phyloP scores from a whole-genome alignment of 345 rosid species.

The Rubroshorea leprosula region DNA sequence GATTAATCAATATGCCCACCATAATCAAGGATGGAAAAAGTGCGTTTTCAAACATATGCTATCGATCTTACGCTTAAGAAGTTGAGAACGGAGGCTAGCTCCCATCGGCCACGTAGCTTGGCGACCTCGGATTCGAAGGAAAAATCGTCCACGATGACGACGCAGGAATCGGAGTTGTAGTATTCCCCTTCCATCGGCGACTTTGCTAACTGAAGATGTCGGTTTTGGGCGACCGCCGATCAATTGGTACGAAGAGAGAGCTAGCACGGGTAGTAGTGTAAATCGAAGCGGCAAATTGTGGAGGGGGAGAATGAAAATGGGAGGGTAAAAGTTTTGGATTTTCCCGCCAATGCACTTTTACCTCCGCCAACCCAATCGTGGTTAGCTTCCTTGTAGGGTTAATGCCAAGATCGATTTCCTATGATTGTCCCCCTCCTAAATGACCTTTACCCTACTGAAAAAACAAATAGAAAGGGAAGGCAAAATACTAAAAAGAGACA shows the following conservation, averaged over 20 bases:
- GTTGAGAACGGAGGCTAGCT: conserved; percentile 85
- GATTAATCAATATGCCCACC: not conserved
- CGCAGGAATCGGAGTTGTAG: conserved; percentile 18
- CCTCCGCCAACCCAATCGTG: too few species aligned
- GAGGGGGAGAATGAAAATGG: not conserved
- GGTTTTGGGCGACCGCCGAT: conserved; percentile 28
- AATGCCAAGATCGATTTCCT: too few species aligned
- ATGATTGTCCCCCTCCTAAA: too few species aligned
- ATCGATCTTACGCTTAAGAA: conserved; percentile 48
- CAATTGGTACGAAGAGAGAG: conserved; percentile 23
- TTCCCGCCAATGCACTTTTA: not conserved
- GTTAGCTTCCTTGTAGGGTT: too few species aligned
- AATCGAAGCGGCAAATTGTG: not conserved
- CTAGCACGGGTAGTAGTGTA: not conserved
- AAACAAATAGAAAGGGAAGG: too few species aligned
- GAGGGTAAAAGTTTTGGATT: not conserved
- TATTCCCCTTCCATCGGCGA: conserved; percentile 4
- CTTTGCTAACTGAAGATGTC: conserved; percentile 5
- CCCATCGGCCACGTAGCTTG: conserved; percentile 73
- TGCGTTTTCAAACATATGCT: not conserved
- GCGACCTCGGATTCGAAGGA: conserved; percentile 33
- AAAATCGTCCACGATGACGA: conserved; percentile 20
- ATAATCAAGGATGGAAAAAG: not conserved
- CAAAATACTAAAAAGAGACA: too few species aligned
- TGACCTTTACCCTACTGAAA: too few species aligned